Percentiles rank a stretch among this genome's conserved stretches.
phyloP scores from a whole-genome alignment of 306 rosid species.

The Inga leiocalycina region DNA sequence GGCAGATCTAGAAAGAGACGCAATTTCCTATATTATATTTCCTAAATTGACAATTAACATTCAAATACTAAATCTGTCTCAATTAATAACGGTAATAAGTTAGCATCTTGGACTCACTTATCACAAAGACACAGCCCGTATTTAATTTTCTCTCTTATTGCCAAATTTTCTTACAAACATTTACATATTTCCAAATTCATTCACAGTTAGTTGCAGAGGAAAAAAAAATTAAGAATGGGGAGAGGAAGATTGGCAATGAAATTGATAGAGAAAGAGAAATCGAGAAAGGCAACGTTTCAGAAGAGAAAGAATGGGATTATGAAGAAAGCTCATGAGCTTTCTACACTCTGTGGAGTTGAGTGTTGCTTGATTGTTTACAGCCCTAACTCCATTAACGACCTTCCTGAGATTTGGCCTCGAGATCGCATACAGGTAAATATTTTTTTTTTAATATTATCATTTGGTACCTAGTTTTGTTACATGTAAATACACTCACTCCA shows the following conservation, averaged over 20 bases:
- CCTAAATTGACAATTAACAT: background rate
- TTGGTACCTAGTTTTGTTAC: no score
- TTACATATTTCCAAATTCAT: background rate
- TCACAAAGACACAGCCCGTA: background rate
- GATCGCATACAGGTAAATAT: background rate
- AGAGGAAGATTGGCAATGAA: constrained; percentile 20
- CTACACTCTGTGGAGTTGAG: constrained; percentile 22
- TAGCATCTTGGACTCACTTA: background rate
- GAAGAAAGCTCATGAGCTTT: constrained; percentile 28
- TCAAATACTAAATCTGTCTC: background rate
- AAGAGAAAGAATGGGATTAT: constrained; percentile 39
- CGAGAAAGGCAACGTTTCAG: constrained; percentile 9
- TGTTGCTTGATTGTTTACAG: constrained; percentile 7
- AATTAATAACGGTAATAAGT: background rate
- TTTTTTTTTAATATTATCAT: no score
- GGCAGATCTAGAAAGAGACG: no score
- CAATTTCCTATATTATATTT: background rate
- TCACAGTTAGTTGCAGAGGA: background rate
- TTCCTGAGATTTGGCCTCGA: constrained; percentile 20
- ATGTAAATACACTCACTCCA: background rate
- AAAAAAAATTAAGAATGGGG: background rate
- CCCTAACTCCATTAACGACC: background rate
- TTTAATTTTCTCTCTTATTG: background rate
- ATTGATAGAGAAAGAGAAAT: constrained; percentile 20
- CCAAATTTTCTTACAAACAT: background rate